Evolutionary conservation across 805 yeast species (phyloP), one percentile per base, ranked within the genome.

Genomic region (Cyberlindnera euphorbiae): DNA sequence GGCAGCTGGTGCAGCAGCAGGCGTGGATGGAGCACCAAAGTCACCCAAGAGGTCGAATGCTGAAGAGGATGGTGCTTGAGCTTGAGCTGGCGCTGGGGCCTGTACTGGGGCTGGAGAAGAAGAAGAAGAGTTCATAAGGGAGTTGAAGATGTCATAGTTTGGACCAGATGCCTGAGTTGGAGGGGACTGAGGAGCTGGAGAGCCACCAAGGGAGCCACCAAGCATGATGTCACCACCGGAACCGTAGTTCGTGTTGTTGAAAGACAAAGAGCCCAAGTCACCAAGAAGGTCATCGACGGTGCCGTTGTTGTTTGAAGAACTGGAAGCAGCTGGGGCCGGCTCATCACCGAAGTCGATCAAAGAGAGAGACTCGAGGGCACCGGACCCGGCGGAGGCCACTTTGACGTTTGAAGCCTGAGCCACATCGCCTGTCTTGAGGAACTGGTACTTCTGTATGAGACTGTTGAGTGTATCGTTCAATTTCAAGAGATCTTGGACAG

Each of bases 401-500:
- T 71, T 59, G 17, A 71, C 64, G 27, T 60, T 53, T 4, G 64
- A 49, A 11, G 89, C 88, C 36, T 67, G 73, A 10, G 63, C 65
- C 13, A 67, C 53, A 44, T 83, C 76, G 22, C 95, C 94, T 18
- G 67, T 60, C 53, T 77, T 78, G 52, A 87, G 65, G 16, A 77
- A 64, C 30, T 71, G 74, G 61, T 75, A 86, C 60, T 84, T 86
- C 28, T 70, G 68, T 34, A 87, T 59, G 34, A 87, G 71, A 6
- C 73, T 67, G 55, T 85, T 81, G 44, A 89, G 80, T 36, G 73
- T 73, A 56, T 86, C 96, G 58, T 86, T 85, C 39, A 93, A 67
- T 24, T 66, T 67, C 35, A 85, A 66, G 36, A 93, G 63, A 41
- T 76, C 79, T 33, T 67, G 69, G 24, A 86, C 83, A 8, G 82